A percentile compares a stretch with the other conserved stretches of the same genome.
phyloP scores from a whole-genome alignment of 192 early-diverging fungal genomes.

The Radiomyces spectabilis region DNA sequence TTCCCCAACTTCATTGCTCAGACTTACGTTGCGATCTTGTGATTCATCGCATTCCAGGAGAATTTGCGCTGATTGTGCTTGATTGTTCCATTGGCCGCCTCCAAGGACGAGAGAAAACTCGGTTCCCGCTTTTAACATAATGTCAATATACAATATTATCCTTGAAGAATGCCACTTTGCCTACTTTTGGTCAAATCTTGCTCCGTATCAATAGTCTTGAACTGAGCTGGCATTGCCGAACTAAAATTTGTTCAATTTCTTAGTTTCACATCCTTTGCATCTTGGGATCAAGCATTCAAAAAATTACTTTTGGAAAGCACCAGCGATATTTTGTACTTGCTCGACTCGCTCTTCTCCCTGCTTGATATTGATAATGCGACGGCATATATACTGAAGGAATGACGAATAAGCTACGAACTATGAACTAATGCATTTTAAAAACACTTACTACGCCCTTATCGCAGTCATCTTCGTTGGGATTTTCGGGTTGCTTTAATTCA shows the following conservation, averaged over 20 bases:
- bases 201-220: background rate
- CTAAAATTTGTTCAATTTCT: background rate
- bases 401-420: background rate
- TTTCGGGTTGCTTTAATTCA: background rate
- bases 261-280: background rate
- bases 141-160: background rate
- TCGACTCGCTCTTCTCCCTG: constrained; percentile 2
- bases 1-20: no score
- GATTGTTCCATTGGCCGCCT: no score
- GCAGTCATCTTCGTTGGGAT: background rate
- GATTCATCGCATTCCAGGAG: no score
- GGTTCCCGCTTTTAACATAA: background rate
- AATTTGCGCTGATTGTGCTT: no score
- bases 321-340: constrained; percentile 4
- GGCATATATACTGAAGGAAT: constrained; percentile 7
- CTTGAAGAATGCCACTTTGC: background rate
- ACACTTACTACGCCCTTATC: background rate
- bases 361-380: constrained; percentile 1
- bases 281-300: background rate
- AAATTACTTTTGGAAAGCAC: background rate
- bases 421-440: background rate
- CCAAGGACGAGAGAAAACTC: background rate
- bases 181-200: background rate
- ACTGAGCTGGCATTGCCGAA: background rate
- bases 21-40: no score